phyloP scores from a whole-genome alignment of 768 basidiomycete genomes.

The Stropharia rugosoannulata region DNA sequence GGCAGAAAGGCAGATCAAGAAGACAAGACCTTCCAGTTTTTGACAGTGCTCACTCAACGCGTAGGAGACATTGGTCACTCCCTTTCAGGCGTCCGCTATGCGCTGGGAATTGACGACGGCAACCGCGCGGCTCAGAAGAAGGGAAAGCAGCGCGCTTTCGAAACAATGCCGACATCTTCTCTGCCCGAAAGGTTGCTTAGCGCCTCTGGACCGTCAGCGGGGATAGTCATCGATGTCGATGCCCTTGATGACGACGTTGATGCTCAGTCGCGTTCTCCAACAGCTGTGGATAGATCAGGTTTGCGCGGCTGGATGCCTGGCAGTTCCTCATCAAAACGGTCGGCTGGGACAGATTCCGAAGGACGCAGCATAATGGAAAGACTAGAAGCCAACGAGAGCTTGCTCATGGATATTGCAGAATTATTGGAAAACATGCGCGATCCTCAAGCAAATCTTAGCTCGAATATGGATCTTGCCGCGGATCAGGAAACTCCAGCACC shows the following conservation, averaged over 20 bases:
- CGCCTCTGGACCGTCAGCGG: not conserved
- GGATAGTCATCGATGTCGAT: not conserved
- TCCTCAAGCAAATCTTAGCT: not conserved
- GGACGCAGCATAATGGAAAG: not conserved
- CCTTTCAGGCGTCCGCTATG: not conserved
- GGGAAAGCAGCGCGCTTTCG: not conserved
- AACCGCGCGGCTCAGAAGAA: not conserved
- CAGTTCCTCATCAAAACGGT: not conserved
- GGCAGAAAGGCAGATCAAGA: not conserved
- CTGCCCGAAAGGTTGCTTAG: not conserved
- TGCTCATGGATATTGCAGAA: not conserved
- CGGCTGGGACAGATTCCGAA: not conserved
- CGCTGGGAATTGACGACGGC: not conserved
- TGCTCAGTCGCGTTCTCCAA: not conserved
- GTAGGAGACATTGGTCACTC: not conserved
- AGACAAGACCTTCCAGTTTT: not conserved
- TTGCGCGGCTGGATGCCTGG: not conserved
- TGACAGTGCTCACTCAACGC: not conserved
- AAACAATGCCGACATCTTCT: not conserved
- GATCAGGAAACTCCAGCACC: not conserved
- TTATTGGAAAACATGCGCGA: conserved; percentile 1
- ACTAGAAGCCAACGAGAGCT: not conserved
- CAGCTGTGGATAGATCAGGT: not conserved
- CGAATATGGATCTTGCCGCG: not conserved
- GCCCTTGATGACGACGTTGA: not conserved